Evolutionary conservation across 2,329 filamentous ascomycete species (phyloP), one percentile per base, ranked within the genome.

Genomic region (Lizonia empirigonia): DNA sequence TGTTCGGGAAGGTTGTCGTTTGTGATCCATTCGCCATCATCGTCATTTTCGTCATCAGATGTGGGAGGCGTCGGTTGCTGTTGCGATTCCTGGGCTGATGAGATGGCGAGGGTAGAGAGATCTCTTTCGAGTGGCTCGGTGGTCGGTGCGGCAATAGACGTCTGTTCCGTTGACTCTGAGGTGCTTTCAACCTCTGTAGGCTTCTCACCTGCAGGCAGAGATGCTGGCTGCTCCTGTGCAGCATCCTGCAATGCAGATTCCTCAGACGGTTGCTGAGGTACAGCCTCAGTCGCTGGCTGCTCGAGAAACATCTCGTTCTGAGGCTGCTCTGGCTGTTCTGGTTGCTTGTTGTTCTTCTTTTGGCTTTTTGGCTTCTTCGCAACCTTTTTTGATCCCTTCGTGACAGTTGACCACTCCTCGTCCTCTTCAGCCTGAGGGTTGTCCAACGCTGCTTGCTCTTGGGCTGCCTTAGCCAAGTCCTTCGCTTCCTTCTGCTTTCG

Each of bases 1-100:
- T 90, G 87, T 69, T 90, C 89, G 70, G 91, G 89, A 60, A 99
- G 82, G 75, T 97, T 99, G 32, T 87, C 87, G 0, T 93, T 91
- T 0, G 94, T 97, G 71, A 97, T 97, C 93, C 93, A 97, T 59
- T 88, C 90, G 13, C 81, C 82, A 51, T 85, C 85, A 7, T 72
- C 73, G 40, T 76, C 74, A 5, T 79, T 80, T 30, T 61, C 57
- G 2, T 58, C 52, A 22, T 63, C 60, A 24, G 53, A 63, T 15
- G 46, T 46, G 20, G 57, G 58, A 26, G 58, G 55, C 2, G 56
- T 59, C n/a, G 57, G 53, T 37, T 64, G 46, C 50, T 61, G 55
- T 20, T 53, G 40, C 22, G 33, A 10, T 13, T 49, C 36, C 8
- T 55, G 46, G 0, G 30, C 13, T 2, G 51, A 39, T 13, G 61